A percentile compares a stretch with the other conserved stretches of the same genome.
Evolutionary conservation across 108 stramenopile species (phyloP).

Genomic region (Cyclotella atomus): DNA sequence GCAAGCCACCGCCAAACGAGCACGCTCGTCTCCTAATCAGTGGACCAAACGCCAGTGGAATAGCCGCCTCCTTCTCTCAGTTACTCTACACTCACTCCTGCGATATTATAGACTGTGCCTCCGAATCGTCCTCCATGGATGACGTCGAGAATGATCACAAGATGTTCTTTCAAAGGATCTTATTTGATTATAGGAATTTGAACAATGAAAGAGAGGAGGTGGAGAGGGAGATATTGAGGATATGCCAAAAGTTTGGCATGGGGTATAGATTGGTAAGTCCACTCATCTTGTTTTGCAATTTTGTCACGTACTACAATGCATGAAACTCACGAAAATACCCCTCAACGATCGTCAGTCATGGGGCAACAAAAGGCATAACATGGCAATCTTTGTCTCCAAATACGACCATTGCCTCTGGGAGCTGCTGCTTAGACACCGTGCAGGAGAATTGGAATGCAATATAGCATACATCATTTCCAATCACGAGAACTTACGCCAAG

Average conservation of each 20-base stretch:
- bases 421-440: conserved; percentile 76
- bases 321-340: too few species aligned
- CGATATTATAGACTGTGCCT: conserved; percentile 64
- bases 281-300: background rate
- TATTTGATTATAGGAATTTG: conserved; percentile 53
- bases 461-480: conserved; percentile 77
- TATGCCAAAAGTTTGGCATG: conserved; percentile 47
- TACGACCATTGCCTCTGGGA: conserved; percentile 91
- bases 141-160: conserved; percentile 51
- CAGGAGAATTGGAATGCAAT: conserved; percentile 75
- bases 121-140: conserved; percentile 39
- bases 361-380: conserved; percentile 33
- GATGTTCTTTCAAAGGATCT: conserved; percentile 77
- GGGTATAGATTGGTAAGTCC: conserved; percentile 33
- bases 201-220: conserved; percentile 12
- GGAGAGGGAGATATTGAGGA: conserved; percentile 30
- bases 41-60: conserved; percentile 67
- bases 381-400: conserved; percentile 70
- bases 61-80: conserved; percentile 79
- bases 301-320: too few species aligned
- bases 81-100: conserved; percentile 67
- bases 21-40: conserved; percentile 50
- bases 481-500: conserved; percentile 65
- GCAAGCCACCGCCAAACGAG: background rate
- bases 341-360: too few species aligned